A percentile compares a stretch with the other conserved stretches of the same genome.
Evolutionary conservation across 2,329 filamentous ascomycete species (phyloP).

Genomic region (Malbranchea zuffiana): DNA sequence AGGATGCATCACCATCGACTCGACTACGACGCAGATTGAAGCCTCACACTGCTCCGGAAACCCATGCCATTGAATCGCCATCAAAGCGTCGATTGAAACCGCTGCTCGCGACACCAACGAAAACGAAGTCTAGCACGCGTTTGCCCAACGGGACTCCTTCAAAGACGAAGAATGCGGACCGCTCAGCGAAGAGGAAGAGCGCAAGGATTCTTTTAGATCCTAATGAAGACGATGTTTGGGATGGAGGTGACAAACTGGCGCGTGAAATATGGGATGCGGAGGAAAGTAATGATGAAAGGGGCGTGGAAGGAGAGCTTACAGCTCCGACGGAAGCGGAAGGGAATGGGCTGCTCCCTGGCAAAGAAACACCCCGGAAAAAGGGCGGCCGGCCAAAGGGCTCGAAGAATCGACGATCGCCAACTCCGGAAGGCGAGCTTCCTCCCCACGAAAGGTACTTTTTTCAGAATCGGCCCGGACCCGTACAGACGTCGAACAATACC

Average conservation of each 20-base stretch:
- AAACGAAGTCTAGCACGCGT: constrained; percentile 14
- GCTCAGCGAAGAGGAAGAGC: constrained; percentile 79
- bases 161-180: constrained; percentile 60
- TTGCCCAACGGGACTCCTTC: constrained; percentile 44
- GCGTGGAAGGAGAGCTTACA: constrained; percentile 17
- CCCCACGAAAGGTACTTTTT: constrained; percentile 88
- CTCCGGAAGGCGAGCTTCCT: constrained; percentile 69
- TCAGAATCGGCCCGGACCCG: constrained; percentile 70
- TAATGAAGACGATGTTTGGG: constrained; percentile 54
- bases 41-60: constrained; percentile 13
- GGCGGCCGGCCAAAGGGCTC: constrained; percentile 46
- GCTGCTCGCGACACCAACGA: constrained; percentile 34
- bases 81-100: constrained; percentile 28
- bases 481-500: constrained; percentile 79
- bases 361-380: constrained; percentile 43
- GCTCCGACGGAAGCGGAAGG: constrained; percentile 13
- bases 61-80: constrained; percentile 26
- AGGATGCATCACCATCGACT: constrained; percentile 19
- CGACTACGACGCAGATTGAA: constrained; percentile 23
- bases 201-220: constrained; percentile 64
- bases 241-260: constrained; percentile 56
- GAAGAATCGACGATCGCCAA: constrained; percentile 57
- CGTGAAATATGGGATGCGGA: constrained; percentile 52
- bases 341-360: neutral
- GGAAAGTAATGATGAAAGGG: constrained; percentile 29